Conservation (phyloP, 2,329 filamentous ascomycete genomes). For the Pseudopithomyces chartarum region DNA sequence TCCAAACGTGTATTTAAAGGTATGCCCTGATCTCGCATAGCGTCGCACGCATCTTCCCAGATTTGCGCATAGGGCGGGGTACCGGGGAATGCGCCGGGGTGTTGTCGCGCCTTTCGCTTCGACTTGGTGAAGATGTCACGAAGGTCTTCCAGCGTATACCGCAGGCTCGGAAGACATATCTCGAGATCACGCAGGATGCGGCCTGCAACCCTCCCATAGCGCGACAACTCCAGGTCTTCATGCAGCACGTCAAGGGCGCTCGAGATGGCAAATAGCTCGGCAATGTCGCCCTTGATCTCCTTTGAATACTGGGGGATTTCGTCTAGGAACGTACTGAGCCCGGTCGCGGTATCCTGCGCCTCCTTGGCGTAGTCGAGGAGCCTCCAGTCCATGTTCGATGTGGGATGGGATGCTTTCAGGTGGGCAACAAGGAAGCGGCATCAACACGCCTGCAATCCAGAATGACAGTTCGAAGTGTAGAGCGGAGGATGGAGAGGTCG, state of each 20-base stretch:
- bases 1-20: slow-evolving; percentile 54
- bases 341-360: slow-evolving; percentile 59
- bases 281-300: slow-evolving; percentile 59
- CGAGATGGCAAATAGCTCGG: slow-evolving; percentile 61
- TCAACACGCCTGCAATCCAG: slow-evolving; percentile 21
- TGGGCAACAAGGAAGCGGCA: slow-evolving; percentile 19
- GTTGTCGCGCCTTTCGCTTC: slow-evolving; percentile 29
- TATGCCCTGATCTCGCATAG: slow-evolving; percentile 54
- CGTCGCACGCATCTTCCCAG: slow-evolving; percentile 56
- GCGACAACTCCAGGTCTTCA: slow-evolving; percentile 47
- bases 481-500: slow-evolving; percentile 21
- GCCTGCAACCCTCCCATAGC: slow-evolving; percentile 40
- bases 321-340: slow-evolving; percentile 56
- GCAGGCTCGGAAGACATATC: slow-evolving; percentile 55
- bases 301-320: slow-evolving; percentile 57
- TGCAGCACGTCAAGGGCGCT: slow-evolving; percentile 56
- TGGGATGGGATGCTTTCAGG: slow-evolving; percentile 28
- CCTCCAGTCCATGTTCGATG: slow-evolving; percentile 44
- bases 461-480: slow-evolving; percentile 17
- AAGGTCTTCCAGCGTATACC: slow-evolving; percentile 58
- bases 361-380: slow-evolving; percentile 49
- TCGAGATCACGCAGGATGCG: slow-evolving; percentile 55
- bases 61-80: slow-evolving; percentile 52
- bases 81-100: slow-evolving; percentile 43
- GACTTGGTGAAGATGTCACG: slow-evolving; percentile 48